Percentiles rank a stretch among this genome's conserved stretches.
phyloP scores from a whole-genome alignment of 306 rosid genomes.

The Macrotyloma uniflorum region DNA sequence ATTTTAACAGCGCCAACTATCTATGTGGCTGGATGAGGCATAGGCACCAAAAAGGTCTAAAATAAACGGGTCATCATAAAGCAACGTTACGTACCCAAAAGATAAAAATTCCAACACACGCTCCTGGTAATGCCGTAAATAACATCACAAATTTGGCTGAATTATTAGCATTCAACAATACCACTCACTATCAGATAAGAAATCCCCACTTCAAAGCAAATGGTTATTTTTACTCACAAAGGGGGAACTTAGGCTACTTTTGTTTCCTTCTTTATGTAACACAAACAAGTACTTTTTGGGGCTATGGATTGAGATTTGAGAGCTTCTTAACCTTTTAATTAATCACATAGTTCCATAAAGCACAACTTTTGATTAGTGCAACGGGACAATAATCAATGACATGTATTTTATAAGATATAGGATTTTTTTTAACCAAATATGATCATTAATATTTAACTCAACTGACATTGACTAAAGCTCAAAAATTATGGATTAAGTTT shows the following conservation, averaged over 20 bases:
- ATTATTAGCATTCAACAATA: not conserved
- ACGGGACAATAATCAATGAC: too few relatives aligned
- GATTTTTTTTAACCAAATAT: too few relatives aligned
- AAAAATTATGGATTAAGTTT: too few relatives aligned
- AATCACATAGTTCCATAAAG: not conserved
- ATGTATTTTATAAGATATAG: too few relatives aligned
- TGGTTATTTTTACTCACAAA: not conserved
- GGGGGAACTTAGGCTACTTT: not conserved
- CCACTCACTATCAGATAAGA: not conserved
- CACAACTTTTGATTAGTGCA: too few relatives aligned
- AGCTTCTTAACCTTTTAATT: not conserved
- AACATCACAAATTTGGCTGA: not conserved
- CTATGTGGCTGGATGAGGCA: not conserved
- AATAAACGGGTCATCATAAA: conserved; percentile 5
- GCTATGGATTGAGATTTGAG: not conserved
- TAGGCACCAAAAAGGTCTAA: not conserved
- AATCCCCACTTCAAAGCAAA: not conserved
- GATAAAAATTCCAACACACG: not conserved
- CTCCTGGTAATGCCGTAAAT: not conserved
- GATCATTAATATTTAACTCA: too few relatives aligned
- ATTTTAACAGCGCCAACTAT: conserved; percentile 1
- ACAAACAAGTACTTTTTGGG: not conserved
- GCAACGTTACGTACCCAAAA: not conserved
- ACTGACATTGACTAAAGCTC: too few relatives aligned
- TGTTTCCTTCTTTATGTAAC: not conserved